Evolutionary conservation across 2,329 filamentous ascomycete genomes (phyloP), one percentile per base, ranked within the genome.

Genomic region (Penicillium thymicola): DNA sequence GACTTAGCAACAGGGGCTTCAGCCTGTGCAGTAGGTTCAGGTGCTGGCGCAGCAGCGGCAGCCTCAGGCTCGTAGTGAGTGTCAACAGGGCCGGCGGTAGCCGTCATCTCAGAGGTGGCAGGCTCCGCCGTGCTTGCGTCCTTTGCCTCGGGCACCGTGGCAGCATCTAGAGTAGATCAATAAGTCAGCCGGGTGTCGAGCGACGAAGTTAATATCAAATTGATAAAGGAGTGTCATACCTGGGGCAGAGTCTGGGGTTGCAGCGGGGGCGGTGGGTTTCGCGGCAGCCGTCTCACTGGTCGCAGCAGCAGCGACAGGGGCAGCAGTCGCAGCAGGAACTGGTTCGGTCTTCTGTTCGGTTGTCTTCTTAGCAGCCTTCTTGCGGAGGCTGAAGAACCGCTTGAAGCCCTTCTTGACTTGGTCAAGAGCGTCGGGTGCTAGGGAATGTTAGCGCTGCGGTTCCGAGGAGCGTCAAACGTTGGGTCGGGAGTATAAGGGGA

Each of bases 371-470:
- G 44, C 34, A n/a, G 47, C n/a, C 53, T 55, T 56, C 54, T 46
- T 56, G 41, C 54, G 54, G n/a, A 42, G 27, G 28, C 36, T 28
- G 49, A 56, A 52, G 41, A 56, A 44, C 4, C 54, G 48, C 36
- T 52, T 56, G 34, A 56, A 45, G 34, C 54, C 54, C 34, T 52
- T 56, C 54, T 56, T 56, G 18, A 56, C 54, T 21, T 56, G 54
- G 13, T 51, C 21, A 10, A 56, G 34, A 14, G 54, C 54, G 36
- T 56, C 48, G 27, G 41, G 41, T 10, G 54, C 54, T 56, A 16
- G n/a, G 13, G 9, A 18, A 32, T 16, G 34, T 56, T 18, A 56
- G 54, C 18, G n/a, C 16, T 8, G 18, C 2, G 16, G 30, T 40
- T 44, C 36, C 28, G n/a, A 27, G 16, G 23, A 11, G 10, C n/a